Percentiles rank a stretch among this genome's conserved stretches.
These are phyloP conservation scores for Pseudocercospora eumusae DNA, from an alignment of 2,329 filamentous ascomycete species.

Conservation along the genomic window DNA sequence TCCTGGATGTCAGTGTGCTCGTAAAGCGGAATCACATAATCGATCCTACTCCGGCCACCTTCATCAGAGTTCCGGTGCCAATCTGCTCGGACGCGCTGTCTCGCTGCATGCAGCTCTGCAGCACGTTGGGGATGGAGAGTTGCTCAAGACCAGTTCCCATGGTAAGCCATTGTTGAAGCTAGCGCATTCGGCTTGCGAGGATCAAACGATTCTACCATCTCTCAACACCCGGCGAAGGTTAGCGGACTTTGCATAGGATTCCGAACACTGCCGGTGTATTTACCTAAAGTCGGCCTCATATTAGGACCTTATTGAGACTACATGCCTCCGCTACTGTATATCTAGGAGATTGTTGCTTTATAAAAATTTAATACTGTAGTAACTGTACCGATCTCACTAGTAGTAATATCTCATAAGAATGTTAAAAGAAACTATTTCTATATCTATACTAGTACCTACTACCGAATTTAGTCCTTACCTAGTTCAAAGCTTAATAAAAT, in stretches of 20 bases:
- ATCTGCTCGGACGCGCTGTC: constrained; percentile 36
- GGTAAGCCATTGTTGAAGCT: constrained; percentile 68
- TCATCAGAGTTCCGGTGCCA: constrained; percentile 42
- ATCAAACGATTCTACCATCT: constrained; percentile 62
- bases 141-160: constrained; percentile 52
- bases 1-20: constrained; percentile 26
- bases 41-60: constrained; percentile 42
- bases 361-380: too few species aligned
- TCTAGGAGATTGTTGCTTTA: too few species aligned
- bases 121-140: constrained; percentile 41
- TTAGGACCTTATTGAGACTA: too few species aligned
- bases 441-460: too few species aligned
- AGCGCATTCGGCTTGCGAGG: constrained; percentile 48
- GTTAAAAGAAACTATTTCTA: too few species aligned
- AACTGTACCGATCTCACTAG: too few species aligned
- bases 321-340: too few species aligned
- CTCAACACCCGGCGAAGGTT: constrained; percentile 53
- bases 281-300: too few species aligned
- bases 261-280: too few species aligned
- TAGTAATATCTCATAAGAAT: too few species aligned
- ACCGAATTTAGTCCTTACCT: too few species aligned
- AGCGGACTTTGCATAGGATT: neutral
- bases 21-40: constrained; percentile 44
- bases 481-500: too few species aligned
- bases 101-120: constrained; percentile 37